phyloP scores from a whole-genome alignment of 2,329 filamentous ascomycete genomes.

The Diaporthe amygdali region DNA sequence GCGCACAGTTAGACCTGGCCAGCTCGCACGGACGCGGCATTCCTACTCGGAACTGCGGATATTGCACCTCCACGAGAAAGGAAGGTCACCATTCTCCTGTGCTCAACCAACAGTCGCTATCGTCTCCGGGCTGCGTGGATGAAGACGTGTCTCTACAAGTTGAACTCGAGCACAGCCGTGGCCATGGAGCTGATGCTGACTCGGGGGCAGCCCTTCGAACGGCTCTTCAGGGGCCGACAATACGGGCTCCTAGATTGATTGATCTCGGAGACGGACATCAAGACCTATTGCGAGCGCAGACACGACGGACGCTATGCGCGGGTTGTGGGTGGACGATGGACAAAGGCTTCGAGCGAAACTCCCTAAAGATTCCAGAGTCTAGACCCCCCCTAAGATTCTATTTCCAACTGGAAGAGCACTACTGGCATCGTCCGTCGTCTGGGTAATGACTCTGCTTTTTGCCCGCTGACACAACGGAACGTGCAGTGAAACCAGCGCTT shows the following conservation, averaged over 20 bases:
- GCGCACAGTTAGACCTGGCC: neutral
- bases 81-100: neutral
- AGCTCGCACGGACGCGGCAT: neutral
- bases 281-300: neutral
- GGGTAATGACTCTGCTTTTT: neutral
- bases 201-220: neutral
- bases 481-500: slow-evolving; percentile 6
- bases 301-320: slow-evolving; percentile 5
- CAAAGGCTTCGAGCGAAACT: neutral
- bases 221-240: neutral
- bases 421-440: neutral
- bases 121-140: too few species aligned
- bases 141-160: neutral
- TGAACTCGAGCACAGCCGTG: neutral
- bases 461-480: neutral
- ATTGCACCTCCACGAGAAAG: neutral
- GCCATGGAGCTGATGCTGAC: neutral
- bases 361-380: neutral
- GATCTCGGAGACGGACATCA: neutral
- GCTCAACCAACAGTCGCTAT: neutral
- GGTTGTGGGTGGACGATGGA: neutral
- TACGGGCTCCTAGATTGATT: slow-evolving; percentile 9
- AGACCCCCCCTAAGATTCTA: neutral
- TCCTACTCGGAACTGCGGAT: slow-evolving; percentile 4
- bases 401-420: neutral